phyloP scores from a whole-genome alignment of 495 filamentous ascomycete species.

The Physcia stellaris region DNA sequence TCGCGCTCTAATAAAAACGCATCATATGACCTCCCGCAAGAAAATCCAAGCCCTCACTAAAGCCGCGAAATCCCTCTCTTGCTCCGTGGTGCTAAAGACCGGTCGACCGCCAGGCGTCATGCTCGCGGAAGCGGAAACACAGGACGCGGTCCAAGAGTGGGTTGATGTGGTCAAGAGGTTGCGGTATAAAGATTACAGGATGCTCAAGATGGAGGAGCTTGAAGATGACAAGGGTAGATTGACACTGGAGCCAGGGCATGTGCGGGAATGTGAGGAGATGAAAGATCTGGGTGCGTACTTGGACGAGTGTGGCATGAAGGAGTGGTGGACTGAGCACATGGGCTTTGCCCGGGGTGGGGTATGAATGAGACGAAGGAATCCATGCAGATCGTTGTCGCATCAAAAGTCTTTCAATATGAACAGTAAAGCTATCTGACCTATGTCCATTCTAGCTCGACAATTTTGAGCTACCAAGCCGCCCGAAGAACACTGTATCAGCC shows the following conservation, averaged over 20 bases:
- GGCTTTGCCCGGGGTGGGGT: slow-evolving; percentile 18
- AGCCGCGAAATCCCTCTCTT: slow-evolving; percentile 40
- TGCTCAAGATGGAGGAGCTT: slow-evolving; percentile 26
- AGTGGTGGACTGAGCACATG: slow-evolving; percentile 38
- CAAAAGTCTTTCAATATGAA: too few species aligned
- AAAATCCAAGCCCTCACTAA: slow-evolving; percentile 55
- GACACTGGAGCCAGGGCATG: slow-evolving; percentile 26
- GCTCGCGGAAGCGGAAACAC: slow-evolving; percentile 53
- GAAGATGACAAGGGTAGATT: slow-evolving; percentile 7
- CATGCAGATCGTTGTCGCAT: too few species aligned
- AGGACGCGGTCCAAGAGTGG: slow-evolving; percentile 38
- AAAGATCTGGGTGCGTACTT: slow-evolving; percentile 16
- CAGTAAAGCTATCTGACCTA: too few species aligned
- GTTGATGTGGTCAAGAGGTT: slow-evolving; percentile 37
- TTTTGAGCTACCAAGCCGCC: too few species aligned
- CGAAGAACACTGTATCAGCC: too few species aligned
- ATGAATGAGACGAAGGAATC: too few species aligned
- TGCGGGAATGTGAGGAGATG: slow-evolving; percentile 32
- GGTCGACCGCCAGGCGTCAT: slow-evolving; percentile 62
- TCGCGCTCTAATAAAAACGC: slow-evolving; percentile 58
- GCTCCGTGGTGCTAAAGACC: slow-evolving; percentile 49
- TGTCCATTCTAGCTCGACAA: too few species aligned
- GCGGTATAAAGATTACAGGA: slow-evolving; percentile 37
- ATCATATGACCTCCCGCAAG: slow-evolving; percentile 72
- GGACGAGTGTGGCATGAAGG: slow-evolving; percentile 26